Conservation (phyloP, 2,329 filamentous ascomycete species). For the Scopulariopsis brevicaulis region DNA sequence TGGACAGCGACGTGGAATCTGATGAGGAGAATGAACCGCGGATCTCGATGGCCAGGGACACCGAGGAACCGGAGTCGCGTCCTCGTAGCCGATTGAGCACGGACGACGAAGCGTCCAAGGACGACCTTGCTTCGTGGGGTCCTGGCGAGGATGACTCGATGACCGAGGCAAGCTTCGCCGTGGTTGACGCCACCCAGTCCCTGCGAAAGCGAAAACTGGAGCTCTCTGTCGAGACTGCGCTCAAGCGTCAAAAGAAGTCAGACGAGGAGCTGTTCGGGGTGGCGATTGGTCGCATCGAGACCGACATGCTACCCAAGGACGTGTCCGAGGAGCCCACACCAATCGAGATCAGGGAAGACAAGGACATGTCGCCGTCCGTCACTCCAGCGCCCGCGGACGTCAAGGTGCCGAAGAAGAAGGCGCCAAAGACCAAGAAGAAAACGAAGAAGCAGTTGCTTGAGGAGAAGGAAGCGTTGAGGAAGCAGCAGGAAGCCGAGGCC, state of each 20-base stretch:
- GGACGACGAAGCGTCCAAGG: conserved; percentile 43
- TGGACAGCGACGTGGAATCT: conserved; percentile 64
- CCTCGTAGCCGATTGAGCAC: conserved; percentile 64
- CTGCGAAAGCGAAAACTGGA: conserved; percentile 66
- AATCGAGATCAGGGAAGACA: conserved; percentile 32
- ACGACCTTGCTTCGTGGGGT: conserved; percentile 35
- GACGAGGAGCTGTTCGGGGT: conserved; percentile 70
- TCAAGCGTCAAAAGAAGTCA: conserved; percentile 70
- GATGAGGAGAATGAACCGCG: conserved; percentile 64
- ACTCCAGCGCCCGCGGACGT: conserved; percentile 27
- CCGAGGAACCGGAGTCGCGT: conserved; percentile 75
- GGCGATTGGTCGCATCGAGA: conserved; percentile 24
- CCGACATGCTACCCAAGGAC: conserved; percentile 35
- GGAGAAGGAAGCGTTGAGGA: conserved; percentile 53
- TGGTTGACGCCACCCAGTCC: conserved; percentile 40
- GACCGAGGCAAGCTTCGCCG: conserved; percentile 61
- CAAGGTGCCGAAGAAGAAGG: conserved; percentile 45
- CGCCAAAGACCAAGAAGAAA: conserved; percentile 56
- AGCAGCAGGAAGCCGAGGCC: conserved; percentile 34
- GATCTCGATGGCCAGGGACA: conserved; percentile 56
- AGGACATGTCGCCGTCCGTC: conserved; percentile 33
- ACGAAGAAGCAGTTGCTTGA: conserved; percentile 66
- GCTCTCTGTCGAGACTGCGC: conserved; percentile 53
- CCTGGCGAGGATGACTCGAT: conserved; percentile 51
- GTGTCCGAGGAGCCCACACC: conserved; percentile 11